Evolutionary conservation across 495 filamentous ascomycete species (phyloP).

Genomic region (Penicillium fimorum): DNA sequence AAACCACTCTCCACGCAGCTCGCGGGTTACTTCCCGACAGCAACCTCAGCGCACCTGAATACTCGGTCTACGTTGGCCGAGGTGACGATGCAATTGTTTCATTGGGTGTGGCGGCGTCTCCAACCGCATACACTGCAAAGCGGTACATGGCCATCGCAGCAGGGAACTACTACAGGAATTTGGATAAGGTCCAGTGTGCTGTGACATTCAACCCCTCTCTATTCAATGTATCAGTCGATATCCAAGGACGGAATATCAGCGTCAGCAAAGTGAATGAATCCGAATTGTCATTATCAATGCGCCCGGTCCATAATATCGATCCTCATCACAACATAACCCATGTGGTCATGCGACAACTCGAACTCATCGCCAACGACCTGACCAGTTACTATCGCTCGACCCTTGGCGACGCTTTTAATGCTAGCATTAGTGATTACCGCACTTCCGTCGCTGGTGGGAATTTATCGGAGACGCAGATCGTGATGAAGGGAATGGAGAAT

Average conservation of each 20-base stretch:
- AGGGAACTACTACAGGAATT: constrained; percentile 21
- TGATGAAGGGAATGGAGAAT: constrained; percentile 31
- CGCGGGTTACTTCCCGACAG: constrained; percentile 23
- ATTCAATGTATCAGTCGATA: constrained; percentile 33
- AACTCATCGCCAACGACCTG: constrained; percentile 27
- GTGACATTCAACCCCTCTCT: constrained; percentile 26
- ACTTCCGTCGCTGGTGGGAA: constrained; percentile 6
- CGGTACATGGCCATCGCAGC: constrained; percentile 22
- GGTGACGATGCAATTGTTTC: constrained; percentile 27
- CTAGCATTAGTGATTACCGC: constrained; percentile 29
- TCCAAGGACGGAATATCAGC: constrained; percentile 27
- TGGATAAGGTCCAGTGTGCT: constrained; percentile 33
- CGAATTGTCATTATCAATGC: not conserved
- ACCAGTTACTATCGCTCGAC: constrained; percentile 34
- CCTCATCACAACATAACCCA: constrained; percentile 27
- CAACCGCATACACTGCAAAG: constrained; percentile 9
- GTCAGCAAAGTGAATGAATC: constrained; percentile 10
- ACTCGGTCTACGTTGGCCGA: constrained; percentile 23
- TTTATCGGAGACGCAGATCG: constrained; percentile 18
- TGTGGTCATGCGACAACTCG: constrained; percentile 26
- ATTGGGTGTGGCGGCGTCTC: constrained; percentile 20
- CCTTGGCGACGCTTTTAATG: constrained; percentile 31
- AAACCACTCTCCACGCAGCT: constrained; percentile 18
- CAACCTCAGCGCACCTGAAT: constrained; percentile 14
- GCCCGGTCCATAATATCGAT: constrained; percentile 25